phyloP scores from a whole-genome alignment of 306 rosid species.

The Betula pendula region DNA sequence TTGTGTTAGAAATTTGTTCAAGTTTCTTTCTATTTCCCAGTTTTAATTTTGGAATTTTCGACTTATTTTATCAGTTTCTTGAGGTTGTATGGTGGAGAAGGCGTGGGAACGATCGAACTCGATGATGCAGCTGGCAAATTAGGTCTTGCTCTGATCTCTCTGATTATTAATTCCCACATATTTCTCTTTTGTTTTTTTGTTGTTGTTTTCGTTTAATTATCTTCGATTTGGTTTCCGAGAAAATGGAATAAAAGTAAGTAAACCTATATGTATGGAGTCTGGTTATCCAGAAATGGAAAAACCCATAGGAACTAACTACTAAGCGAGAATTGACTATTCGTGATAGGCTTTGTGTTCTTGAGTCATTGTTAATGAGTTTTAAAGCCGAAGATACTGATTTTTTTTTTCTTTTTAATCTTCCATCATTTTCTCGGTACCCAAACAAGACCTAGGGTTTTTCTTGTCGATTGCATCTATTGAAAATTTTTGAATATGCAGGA shows the following conservation, averaged over 20 bases:
- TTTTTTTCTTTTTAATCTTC: background rate
- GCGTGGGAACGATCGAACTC: constrained; percentile 39
- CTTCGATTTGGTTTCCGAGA: background rate
- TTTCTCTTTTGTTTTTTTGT: too few relatives aligned
- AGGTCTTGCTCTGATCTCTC: constrained; percentile 24
- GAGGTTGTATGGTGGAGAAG: constrained; percentile 37
- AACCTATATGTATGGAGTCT: background rate
- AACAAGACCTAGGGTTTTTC: background rate
- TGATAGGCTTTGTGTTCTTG: background rate
- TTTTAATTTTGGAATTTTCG: background rate
- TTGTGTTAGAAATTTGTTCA: background rate
- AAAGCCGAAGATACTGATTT: background rate
- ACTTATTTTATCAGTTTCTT: constrained; percentile 34
- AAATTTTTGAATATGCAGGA: constrained; percentile 27
- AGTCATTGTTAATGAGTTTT: background rate
- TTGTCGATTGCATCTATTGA: background rate
- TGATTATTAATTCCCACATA: background rate
- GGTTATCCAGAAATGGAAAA: background rate
- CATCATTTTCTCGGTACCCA: background rate
- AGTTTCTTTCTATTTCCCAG: background rate
- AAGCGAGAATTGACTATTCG: background rate
- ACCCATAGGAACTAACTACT: background rate
- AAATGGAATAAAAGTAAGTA: background rate
- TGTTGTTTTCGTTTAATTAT: background rate
- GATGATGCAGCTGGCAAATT: constrained; percentile 39